These are phyloP conservation scores for Erigeron canadensis DNA, from an alignment of 129 eudicot species.

Conservation along the genomic window DNA sequence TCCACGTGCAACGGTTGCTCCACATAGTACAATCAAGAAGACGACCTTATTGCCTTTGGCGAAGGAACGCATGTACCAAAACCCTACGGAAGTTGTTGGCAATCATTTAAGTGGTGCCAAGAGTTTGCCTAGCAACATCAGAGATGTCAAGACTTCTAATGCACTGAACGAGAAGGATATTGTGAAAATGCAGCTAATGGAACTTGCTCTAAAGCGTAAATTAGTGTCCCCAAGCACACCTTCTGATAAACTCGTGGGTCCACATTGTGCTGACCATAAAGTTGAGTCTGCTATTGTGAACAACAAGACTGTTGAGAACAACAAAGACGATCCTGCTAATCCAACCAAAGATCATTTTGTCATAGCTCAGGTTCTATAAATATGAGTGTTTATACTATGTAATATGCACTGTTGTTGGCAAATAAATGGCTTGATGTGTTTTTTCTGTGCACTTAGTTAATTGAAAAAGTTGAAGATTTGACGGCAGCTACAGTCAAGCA, in stretches of 20 bases:
- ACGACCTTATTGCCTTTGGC: slow-evolving; percentile 18
- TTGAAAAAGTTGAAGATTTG: slow-evolving; percentile 53
- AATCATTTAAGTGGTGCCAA: slow-evolving; percentile 28
- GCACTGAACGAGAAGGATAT: slow-evolving; percentile 38
- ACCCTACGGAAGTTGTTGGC: slow-evolving; percentile 19
- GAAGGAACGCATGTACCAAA: slow-evolving; percentile 28
- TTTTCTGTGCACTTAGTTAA: slow-evolving; percentile 38
- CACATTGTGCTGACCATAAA: slow-evolving; percentile 14
- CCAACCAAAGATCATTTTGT: slow-evolving; percentile 33
- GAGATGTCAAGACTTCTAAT: slow-evolving; percentile 15
- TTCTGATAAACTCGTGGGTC: slow-evolving; percentile 15
- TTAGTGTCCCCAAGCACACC: slow-evolving; percentile 8
- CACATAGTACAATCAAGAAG: slow-evolving; percentile 27
- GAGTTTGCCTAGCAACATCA: slow-evolving; percentile 9
- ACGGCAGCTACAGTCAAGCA: slow-evolving; percentile 46
- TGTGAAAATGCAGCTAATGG: slow-evolving; percentile 55
- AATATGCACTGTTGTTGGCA: slow-evolving; percentile 12
- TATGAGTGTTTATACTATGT: background rate
- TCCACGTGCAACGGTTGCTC: slow-evolving; percentile 33
- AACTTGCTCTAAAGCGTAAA: slow-evolving; percentile 42
- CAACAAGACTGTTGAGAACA: slow-evolving; percentile 29
- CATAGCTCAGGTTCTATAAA: slow-evolving; percentile 48
- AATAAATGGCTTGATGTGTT: background rate
- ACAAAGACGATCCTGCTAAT: slow-evolving; percentile 24
- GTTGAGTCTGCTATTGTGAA: slow-evolving; percentile 24